phyloP scores from a whole-genome alignment of 73 alveolate species.

The Tetrahymena thermophila region DNA sequence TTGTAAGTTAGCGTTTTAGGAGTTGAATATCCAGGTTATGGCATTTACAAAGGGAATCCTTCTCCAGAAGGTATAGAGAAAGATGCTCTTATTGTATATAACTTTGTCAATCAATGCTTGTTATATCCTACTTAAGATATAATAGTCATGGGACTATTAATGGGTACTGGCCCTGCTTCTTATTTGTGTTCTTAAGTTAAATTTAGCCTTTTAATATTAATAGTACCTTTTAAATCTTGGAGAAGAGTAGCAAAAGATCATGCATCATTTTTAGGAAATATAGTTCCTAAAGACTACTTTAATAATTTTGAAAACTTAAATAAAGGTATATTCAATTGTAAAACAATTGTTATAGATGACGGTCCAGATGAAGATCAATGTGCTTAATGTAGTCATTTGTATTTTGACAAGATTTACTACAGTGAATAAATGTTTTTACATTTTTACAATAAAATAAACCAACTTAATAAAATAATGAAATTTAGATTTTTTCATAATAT shows the following conservation, averaged over 20 bases:
- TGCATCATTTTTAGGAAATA: background rate
- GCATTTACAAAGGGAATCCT: conserved; percentile 59
- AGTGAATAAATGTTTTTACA: no score
- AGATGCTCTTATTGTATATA: conserved; percentile 50
- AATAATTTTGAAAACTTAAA: background rate
- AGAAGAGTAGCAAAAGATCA: background rate
- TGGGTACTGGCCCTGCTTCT: conserved; percentile 65
- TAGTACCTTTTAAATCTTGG: background rate
- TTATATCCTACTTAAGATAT: conserved; percentile 14
- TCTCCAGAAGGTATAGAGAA: conserved; percentile 34
- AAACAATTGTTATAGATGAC: background rate
- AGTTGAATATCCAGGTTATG: conserved; percentile 67
- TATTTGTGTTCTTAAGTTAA: conserved; percentile 11
- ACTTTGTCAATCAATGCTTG: background rate
- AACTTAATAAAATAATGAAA: background rate
- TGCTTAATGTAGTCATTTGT: background rate
- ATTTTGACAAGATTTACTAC: no score
- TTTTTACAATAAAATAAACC: background rate
- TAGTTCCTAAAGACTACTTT: background rate
- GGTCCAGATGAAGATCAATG: background rate
- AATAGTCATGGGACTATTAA: conserved; percentile 49
- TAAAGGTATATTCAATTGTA: background rate
- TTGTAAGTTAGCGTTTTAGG: conserved; percentile 58
- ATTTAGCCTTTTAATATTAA: background rate
- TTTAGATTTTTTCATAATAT: background rate